Evolutionary conservation across 2,329 filamentous ascomycete genomes (phyloP).

Genomic region (Pseudocercospora pini-densiflorae): DNA sequence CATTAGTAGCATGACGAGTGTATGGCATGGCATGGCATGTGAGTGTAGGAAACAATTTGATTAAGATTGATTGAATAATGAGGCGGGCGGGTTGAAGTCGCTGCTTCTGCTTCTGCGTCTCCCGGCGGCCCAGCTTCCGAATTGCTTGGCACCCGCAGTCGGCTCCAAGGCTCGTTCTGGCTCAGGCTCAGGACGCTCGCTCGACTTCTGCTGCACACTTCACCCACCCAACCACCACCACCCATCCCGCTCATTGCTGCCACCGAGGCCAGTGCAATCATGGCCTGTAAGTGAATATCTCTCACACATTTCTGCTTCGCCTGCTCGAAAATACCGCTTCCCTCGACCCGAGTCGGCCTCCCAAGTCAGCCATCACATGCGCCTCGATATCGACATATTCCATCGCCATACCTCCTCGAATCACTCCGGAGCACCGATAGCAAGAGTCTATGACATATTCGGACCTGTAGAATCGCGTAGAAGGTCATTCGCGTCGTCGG

Average conservation of each 20-base stretch:
- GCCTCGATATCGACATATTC: constrained; percentile 33
- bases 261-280: constrained; percentile 47
- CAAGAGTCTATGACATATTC: constrained; percentile 15
- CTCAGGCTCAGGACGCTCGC: background rate
- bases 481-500: constrained; percentile 23
- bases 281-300: constrained; percentile 62
- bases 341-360: constrained; percentile 24
- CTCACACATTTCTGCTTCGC: constrained; percentile 36
- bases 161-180: no score
- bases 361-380: constrained; percentile 33
- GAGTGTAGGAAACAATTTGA: background rate
- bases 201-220: constrained; percentile 12
- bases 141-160: constrained; percentile 5
- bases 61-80: background rate
- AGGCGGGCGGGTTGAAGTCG: background rate
- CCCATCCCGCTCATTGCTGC: constrained; percentile 20
- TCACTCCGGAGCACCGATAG: constrained; percentile 27
- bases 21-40: background rate
- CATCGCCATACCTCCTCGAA: constrained; percentile 30
- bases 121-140: background rate
- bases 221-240: constrained; percentile 21
- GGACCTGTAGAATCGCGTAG: constrained; percentile 23
- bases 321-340: constrained; percentile 11
- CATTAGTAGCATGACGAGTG: background rate
- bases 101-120: background rate